Percentiles rank a stretch among this genome's conserved stretches.
Evolutionary conservation across 257 asterid genomes (phyloP).

Genomic region (Rhazya stricta): DNA sequence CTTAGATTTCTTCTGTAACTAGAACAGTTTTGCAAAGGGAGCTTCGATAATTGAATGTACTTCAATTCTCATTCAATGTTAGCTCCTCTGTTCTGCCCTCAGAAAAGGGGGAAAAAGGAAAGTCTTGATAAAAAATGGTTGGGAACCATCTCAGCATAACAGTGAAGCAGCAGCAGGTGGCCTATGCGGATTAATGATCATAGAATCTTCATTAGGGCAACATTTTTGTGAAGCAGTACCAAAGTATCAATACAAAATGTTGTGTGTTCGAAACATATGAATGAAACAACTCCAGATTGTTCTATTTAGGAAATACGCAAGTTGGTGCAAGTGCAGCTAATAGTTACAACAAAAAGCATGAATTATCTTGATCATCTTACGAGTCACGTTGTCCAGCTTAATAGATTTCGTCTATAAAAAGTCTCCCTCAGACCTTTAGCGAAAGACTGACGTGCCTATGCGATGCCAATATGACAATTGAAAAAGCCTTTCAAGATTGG

Average conservation of each 20-base stretch:
- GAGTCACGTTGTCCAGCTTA: background rate
- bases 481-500: background rate
- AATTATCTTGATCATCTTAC: background rate
- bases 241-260: background rate
- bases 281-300: no score
- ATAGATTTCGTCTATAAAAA: background rate
- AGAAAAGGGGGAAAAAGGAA: background rate
- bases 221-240: no score
- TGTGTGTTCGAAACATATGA: background rate
- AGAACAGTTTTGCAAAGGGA: background rate
- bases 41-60: background rate
- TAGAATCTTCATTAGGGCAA: background rate
- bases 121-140: background rate
- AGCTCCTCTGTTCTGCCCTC: background rate
- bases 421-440: background rate
- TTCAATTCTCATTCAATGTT: background rate
- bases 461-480: no score
- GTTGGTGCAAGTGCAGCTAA: no score
- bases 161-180: constrained; percentile 74
- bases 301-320: no score
- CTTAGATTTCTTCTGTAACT: background rate
- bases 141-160: constrained; percentile 71
- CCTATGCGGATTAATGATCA: constrained; percentile 33
- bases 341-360: background rate
- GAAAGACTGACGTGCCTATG: background rate